phyloP scores from a whole-genome alignment of 352 stramenopile species.

The Phytophthora hibernalis region DNA sequence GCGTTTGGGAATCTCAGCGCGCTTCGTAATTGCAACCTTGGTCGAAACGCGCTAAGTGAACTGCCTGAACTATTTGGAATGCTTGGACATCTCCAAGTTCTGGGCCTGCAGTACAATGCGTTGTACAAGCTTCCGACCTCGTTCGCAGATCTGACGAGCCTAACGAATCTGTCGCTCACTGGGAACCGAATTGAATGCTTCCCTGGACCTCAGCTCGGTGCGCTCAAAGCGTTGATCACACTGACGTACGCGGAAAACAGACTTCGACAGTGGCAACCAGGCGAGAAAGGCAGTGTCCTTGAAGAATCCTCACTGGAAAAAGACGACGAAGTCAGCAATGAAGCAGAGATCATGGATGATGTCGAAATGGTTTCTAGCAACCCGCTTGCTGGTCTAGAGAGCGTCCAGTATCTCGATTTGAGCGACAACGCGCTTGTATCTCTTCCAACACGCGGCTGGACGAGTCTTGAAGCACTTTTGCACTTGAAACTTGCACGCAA shows the following conservation, averaged over 20 bases:
- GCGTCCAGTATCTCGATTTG: constrained; percentile 55
- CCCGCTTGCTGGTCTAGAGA: constrained; percentile 32
- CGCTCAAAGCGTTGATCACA: constrained; percentile 31
- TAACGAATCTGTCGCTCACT: constrained; percentile 51
- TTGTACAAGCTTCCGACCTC: constrained; percentile 52
- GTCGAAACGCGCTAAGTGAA: constrained; percentile 44
- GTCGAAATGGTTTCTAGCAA: constrained; percentile 6
- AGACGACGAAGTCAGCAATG: constrained; percentile 6
- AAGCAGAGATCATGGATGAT: neutral
- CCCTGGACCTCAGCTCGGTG: constrained; percentile 28
- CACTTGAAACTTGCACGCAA: constrained; percentile 59
- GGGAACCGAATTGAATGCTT: constrained; percentile 61
- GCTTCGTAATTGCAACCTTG: constrained; percentile 50
- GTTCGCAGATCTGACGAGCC: constrained; percentile 41
- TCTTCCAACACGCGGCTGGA: constrained; percentile 43
- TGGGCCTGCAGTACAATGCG: constrained; percentile 50
- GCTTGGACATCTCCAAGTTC: constrained; percentile 31
- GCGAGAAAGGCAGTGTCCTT: constrained; percentile 7
- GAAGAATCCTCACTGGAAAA: constrained; percentile 18
- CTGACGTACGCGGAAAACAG: constrained; percentile 58
- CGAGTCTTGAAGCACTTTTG: constrained; percentile 32
- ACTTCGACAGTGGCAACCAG: constrained; percentile 43
- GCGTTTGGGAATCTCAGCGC: constrained; percentile 57
- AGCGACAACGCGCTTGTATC: constrained; percentile 47
- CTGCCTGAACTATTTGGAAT: constrained; percentile 52